Evolutionary conservation across 2,329 filamentous ascomycete genomes (phyloP), one percentile per base, ranked within the genome.

Genomic region (Cordyceps sp.): DNA sequence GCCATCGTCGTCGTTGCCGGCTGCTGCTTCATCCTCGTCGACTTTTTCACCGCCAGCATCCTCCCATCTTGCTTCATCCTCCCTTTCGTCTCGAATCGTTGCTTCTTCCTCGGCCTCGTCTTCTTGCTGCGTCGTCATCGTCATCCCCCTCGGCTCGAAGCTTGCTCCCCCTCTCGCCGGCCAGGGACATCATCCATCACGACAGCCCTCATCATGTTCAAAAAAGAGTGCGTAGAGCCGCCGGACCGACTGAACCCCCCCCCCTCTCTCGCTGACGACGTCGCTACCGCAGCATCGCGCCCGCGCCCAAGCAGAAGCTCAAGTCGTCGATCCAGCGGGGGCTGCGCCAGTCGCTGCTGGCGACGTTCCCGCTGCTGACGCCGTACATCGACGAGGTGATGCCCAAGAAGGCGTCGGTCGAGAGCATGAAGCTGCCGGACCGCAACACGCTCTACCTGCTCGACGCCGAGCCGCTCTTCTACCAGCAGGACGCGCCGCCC

Each of bases 301-400:
- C 78, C 18, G 73, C 79, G 42, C 77, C 82, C 35, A 93, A 90
- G 62, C 84, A 85, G 45, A 96, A 96, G 66, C 83, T 96, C 58
- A 98, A 96, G 62, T 94, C 88, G 42, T 93, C 85, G 17, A 83
- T 84, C 35, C 86, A 94, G 63, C 82, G 90, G 49, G 72, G 65
- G 41, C 77, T 98, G 46, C 82, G 90, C 45, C 68, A 77, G 47
- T 82, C 82, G 48, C 71, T 96, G 42, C 64, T 90, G 41, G 68
- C 83, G 36, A 80, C 80, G 33, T 94, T 92, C 59, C 90, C 90
- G 3, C 71, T 82, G 32, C 78, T 96, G 32, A 73, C 75, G 43
- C 81, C 83, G 1, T 72, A 84, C 59, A 92, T 94, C 57, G 90
- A 98, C 55, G 83, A 92, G 54, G 75, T 96, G 46, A 67, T 98